Evolutionary conservation across 176 grass and related monocot genomes (phyloP), one percentile per base, ranked within the genome.

Genomic region (Puya raimondii): DNA sequence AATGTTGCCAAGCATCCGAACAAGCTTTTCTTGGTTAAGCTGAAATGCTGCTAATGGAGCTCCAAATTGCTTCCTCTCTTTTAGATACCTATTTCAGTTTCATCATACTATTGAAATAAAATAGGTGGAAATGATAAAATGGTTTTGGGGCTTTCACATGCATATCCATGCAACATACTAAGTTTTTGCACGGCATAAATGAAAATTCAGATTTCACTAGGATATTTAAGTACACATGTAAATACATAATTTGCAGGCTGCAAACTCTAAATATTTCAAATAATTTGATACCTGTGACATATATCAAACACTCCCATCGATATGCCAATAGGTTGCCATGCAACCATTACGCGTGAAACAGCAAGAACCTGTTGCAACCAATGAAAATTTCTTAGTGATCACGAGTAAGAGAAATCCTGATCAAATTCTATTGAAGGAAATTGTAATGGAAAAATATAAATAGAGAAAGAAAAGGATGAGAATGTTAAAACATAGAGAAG

Each of bases 11-110:
- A 92, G 90, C 86, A 88, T 92, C 12, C 86, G 76, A 14, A 76
- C 85, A 53, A 92, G 79, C 13, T 86, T 92, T 70, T 86, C 90
- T 83, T 92, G 86, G 61, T 85, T 92, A 70, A 92, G 74, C 75
- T 92, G 90, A 52, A 88, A 92, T 51, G 90, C 63, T 47, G 83
- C 90, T 48, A 92, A 61, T 51, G 85, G 85, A 67, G 69, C 83
- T 49, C 85, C 85, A 63, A 88, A 92, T 23, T 92, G 85, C 13
- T 92, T 88, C 56, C 90, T 88, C 76, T 92, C 90, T 78, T 86
- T 88, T 71, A 88, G 59, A 65, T 92, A 92, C 77, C 90, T 84
- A 67, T 79, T 81, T 72, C 27, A 23, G 71, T 67, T 23, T 57
- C 42, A 73, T 73, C 3, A 53, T 57, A 21, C 9, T 8, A 48